Conservation (phyloP, 2,329 filamentous ascomycete species). For the Fusarium camptoceras region DNA sequence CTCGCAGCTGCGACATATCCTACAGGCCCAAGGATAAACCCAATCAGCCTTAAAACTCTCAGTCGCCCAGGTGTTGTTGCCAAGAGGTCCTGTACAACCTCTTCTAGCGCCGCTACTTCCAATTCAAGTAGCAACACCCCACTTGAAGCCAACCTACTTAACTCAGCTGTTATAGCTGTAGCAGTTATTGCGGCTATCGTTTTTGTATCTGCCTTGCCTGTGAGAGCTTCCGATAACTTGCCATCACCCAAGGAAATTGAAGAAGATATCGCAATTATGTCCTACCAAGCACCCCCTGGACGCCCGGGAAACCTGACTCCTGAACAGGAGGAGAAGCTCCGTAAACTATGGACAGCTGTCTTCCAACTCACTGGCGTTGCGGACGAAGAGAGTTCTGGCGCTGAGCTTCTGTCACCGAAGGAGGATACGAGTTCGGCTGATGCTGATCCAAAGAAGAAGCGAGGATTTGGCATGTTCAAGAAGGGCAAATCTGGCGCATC, state of each 20-base stretch:
- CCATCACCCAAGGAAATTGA: conserved; percentile 14
- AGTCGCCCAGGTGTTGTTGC: background rate
- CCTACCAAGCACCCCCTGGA: conserved; percentile 68
- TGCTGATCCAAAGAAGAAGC: conserved; percentile 76
- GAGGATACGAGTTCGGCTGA: conserved; percentile 45
- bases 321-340: conserved; percentile 89
- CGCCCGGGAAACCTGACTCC: conserved; percentile 87
- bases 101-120: background rate
- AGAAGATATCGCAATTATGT: conserved; percentile 51
- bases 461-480: conserved; percentile 73
- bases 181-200: conserved; percentile 27
- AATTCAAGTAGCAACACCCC: conserved; percentile 3
- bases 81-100: conserved; percentile 21
- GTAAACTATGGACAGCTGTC: conserved; percentile 83
- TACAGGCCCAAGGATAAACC: background rate
- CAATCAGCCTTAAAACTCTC: background rate
- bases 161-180: conserved; percentile 26
- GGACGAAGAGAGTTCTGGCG: conserved; percentile 43
- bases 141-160: conserved; percentile 37
- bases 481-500: conserved; percentile 57
- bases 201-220: conserved; percentile 34
- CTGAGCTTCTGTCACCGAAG: conserved; percentile 33
- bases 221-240: background rate
- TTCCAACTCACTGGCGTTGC: conserved; percentile 79
- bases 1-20: conserved; percentile 15